Conservation (phyloP, 2,329 filamentous ascomycete genomes). For the Aquanectria penicillioides region DNA sequence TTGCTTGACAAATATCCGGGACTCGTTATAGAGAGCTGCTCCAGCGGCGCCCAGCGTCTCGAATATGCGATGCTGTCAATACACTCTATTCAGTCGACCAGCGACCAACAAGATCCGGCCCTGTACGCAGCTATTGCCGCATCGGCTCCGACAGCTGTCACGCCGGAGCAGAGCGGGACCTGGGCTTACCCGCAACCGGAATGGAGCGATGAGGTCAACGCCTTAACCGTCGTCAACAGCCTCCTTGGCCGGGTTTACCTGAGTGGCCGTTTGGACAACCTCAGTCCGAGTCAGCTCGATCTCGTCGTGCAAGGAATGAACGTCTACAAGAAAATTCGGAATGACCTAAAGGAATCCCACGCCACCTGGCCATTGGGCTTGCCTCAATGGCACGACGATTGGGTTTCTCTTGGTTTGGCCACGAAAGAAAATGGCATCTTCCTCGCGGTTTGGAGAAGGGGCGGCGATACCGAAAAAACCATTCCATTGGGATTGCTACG, state of each 20-base stretch:
- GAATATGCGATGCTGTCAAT: slow-evolving; percentile 48
- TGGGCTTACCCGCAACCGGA: slow-evolving; percentile 49
- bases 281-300: slow-evolving; percentile 35
- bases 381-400: slow-evolving; percentile 45
- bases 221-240: slow-evolving; percentile 47
- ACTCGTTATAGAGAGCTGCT: slow-evolving; percentile 50
- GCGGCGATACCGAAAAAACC: neutral
- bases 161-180: slow-evolving; percentile 47
- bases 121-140: slow-evolving; percentile 46
- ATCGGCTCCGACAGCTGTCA: slow-evolving; percentile 45
- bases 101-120: slow-evolving; percentile 48
- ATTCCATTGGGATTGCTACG: slow-evolving; percentile 12
- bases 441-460: slow-evolving; percentile 21
- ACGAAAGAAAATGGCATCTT: slow-evolving; percentile 11
- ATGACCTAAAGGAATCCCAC: slow-evolving; percentile 28
- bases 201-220: slow-evolving; percentile 48
- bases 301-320: slow-evolving; percentile 44
- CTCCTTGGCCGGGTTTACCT: slow-evolving; percentile 46
- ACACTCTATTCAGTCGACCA: slow-evolving; percentile 47
- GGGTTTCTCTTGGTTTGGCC: slow-evolving; percentile 42
- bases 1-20: slow-evolving; percentile 40
- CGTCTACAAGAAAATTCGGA: slow-evolving; percentile 41
- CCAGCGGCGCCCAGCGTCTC: slow-evolving; percentile 48
- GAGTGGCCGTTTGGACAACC: slow-evolving; percentile 42
- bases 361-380: slow-evolving; percentile 48